phyloP scores from a whole-genome alignment of 768 basidiomycete species.

The Lentinula guzmanii region DNA sequence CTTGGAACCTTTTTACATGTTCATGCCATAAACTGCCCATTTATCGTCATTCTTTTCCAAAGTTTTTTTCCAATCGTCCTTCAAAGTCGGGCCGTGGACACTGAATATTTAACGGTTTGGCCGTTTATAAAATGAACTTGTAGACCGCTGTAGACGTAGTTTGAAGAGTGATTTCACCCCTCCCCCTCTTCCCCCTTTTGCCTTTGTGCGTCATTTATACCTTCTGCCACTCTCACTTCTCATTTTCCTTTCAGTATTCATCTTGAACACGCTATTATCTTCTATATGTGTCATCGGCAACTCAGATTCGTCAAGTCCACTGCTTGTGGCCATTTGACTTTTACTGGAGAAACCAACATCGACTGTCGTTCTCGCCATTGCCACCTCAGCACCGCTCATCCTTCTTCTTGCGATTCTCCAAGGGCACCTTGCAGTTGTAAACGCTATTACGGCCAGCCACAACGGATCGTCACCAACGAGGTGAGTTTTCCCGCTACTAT shows the following conservation, averaged over 20 bases:
- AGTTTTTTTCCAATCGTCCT: background rate
- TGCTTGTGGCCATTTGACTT: slow-evolving; percentile 52
- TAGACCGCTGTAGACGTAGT: slow-evolving; percentile 11
- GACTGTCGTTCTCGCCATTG: slow-evolving; percentile 50
- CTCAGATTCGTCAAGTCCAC: slow-evolving; percentile 45
- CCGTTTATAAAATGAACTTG: background rate
- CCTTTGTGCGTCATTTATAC: slow-evolving; percentile 34
- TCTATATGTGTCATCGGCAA: slow-evolving; percentile 58
- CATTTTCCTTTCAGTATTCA: background rate
- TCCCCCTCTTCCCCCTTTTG: slow-evolving; percentile 32
- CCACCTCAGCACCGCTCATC: slow-evolving; percentile 43
- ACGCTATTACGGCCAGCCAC: slow-evolving; percentile 56
- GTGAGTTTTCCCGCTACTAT: slow-evolving; percentile 21
- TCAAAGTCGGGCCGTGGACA: background rate
- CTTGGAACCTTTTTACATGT: background rate
- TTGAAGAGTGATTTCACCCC: slow-evolving; percentile 12
- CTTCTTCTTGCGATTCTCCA: slow-evolving; percentile 31
- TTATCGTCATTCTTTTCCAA: slow-evolving; percentile 4
- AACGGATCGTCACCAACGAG: slow-evolving; percentile 38
- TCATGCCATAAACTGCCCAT: slow-evolving; percentile 2
- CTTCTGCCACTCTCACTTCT: slow-evolving; percentile 8
- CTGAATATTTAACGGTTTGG: background rate
- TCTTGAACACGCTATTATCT: background rate
- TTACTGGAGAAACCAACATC: slow-evolving; percentile 33
- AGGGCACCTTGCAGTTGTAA: slow-evolving; percentile 39